A percentile compares a stretch with the other conserved stretches of the same genome.
Conservation (phyloP, 108 stramenopile genomes). For the Cyclotella kingstonii region DNA sequence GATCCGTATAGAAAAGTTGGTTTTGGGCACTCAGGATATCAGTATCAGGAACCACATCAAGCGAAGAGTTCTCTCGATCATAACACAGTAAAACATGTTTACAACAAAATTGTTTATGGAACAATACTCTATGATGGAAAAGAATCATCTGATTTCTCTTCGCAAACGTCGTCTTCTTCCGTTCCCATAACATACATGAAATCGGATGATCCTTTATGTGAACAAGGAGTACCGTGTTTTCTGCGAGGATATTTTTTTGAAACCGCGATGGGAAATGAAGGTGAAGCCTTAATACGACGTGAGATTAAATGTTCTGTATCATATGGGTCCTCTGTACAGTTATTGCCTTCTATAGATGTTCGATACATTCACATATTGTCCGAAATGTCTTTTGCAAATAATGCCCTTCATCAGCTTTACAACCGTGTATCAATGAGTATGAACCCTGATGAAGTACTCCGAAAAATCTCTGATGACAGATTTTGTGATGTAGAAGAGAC, state of each 20-base stretch:
- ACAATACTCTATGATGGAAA: constrained; percentile 7
- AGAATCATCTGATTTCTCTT: background rate
- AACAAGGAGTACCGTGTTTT: constrained; percentile 27
- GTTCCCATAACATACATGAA: constrained; percentile 20
- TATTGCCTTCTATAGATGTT: constrained; percentile 8
- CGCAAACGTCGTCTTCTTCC: background rate
- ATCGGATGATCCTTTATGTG: constrained; percentile 41
- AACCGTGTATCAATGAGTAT: too few relatives aligned
- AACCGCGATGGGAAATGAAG: constrained; percentile 6
- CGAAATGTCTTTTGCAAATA: background rate
- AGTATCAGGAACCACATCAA: too few relatives aligned
- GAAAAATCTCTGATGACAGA: too few relatives aligned
- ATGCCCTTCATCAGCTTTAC: background rate
- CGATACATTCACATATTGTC: background rate
- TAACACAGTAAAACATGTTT: too few relatives aligned
- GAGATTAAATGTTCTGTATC: background rate
- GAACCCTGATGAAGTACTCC: too few relatives aligned
- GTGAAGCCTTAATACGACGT: background rate
- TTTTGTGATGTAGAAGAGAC: constrained; percentile 3
- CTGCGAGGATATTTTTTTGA: constrained; percentile 36
- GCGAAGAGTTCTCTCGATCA: too few relatives aligned
- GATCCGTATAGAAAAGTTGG: background rate
- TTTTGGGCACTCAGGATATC: background rate
- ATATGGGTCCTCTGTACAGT: background rate
- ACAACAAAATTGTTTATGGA: background rate